phyloP scores from a whole-genome alignment of 2,329 filamentous ascomycete species.

The Aureobasidium lini region DNA sequence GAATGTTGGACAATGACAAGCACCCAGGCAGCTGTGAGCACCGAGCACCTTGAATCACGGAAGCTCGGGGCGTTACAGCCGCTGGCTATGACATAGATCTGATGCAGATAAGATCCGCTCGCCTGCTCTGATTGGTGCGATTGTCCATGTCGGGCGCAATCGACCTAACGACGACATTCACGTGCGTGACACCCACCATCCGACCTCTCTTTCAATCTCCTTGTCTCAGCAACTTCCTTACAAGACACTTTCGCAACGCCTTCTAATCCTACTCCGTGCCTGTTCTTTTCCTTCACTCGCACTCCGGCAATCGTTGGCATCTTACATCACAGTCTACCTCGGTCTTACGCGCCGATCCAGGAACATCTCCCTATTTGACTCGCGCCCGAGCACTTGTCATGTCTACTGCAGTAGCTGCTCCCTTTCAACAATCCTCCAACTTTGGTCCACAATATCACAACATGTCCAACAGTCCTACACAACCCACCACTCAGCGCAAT shows the following conservation, averaged over 20 bases:
- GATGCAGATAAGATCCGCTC: not conserved
- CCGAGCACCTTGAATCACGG: not conserved
- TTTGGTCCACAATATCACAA: constrained; percentile 4
- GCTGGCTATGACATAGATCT: not conserved
- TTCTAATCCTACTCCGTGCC: not conserved
- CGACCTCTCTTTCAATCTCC: not conserved
- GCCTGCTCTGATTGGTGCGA: not conserved
- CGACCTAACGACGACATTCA: not conserved
- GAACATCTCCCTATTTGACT: not conserved
- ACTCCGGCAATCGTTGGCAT: not conserved
- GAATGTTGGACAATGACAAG: constrained; percentile 1
- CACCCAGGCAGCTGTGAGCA: not conserved
- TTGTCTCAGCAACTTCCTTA: too few relatives aligned
- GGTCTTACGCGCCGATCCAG: not conserved
- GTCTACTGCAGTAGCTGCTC: constrained; percentile 13
- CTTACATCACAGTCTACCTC: not conserved
- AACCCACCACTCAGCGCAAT: constrained; percentile 9
- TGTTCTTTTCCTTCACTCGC: not conserved
- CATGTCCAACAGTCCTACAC: constrained; percentile 12
- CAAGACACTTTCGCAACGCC: not conserved
- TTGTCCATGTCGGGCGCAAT: not conserved
- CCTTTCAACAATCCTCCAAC: constrained; percentile 5
- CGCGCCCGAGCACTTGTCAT: not conserved
- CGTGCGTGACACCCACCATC: not conserved
- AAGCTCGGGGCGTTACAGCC: not conserved